phyloP scores from a whole-genome alignment of 2,329 filamentous ascomycete genomes.

The Trichoderma sp. region DNA sequence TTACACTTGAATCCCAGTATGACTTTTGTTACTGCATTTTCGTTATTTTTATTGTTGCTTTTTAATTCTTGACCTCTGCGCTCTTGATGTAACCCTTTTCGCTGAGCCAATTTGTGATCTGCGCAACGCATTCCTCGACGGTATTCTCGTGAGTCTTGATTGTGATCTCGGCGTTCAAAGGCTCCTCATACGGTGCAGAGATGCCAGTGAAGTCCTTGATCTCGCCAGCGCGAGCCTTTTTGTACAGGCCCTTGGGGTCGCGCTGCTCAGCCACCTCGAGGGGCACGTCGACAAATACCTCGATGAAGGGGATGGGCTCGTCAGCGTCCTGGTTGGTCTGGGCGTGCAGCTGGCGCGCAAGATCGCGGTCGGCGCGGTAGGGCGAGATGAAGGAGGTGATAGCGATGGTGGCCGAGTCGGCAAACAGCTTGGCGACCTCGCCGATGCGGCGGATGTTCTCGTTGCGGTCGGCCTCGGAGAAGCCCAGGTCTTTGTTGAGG shows the following conservation, averaged over 20 bases:
- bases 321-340: slow-evolving; percentile 54
- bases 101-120: slow-evolving; percentile 80
- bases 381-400: slow-evolving; percentile 97
- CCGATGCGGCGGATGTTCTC: slow-evolving; percentile 98
- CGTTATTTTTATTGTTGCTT: not conserved
- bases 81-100: slow-evolving; percentile 56
- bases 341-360: slow-evolving; percentile 78
- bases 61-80: slow-evolving; percentile 11
- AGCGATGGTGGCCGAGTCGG: slow-evolving; percentile 82
- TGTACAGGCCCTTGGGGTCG: slow-evolving; percentile 96
- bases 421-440: slow-evolving; percentile 96
- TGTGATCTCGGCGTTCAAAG: slow-evolving; percentile 80
- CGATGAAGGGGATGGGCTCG: slow-evolving; percentile 81
- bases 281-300: slow-evolving; percentile 90
- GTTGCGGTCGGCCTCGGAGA: slow-evolving; percentile 88
- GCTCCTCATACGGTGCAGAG: slow-evolving; percentile 91
- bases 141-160: slow-evolving; percentile 79
- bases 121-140: slow-evolving; percentile 83
- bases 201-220: slow-evolving; percentile 98
- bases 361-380: slow-evolving; percentile 81
- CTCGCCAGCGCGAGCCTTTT: slow-evolving; percentile 89
- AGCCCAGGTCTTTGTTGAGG: slow-evolving; percentile 95
- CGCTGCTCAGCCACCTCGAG: slow-evolving; percentile 91
- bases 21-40: not conserved
- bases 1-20: slow-evolving; percentile 24